A percentile compares a stretch with the other conserved stretches of the same genome.
Evolutionary conservation across 192 early-diverging fungal genomes (phyloP).

Genomic region (Phlyctochytrium planicorne): DNA sequence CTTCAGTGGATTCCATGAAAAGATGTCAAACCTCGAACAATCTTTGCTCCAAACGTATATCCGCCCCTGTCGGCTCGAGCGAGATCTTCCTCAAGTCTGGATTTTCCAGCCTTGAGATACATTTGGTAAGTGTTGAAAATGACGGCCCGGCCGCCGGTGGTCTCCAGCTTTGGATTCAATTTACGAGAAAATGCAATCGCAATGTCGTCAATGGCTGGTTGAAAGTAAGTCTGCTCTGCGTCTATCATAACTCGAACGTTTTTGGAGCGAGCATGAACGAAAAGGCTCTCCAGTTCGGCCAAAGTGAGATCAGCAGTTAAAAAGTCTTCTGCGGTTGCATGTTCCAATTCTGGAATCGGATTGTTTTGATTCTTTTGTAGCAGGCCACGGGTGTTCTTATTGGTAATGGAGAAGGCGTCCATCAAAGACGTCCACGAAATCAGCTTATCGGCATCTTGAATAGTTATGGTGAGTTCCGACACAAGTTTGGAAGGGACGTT

Average conservation of each 20-base stretch:
- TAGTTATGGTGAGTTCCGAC: too few relatives aligned
- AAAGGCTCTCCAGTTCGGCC: slow-evolving; percentile 66
- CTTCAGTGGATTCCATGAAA: slow-evolving; percentile 9
- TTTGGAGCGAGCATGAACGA: slow-evolving; percentile 56
- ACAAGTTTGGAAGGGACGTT: slow-evolving; percentile 2
- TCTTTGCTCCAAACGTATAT: slow-evolving; percentile 79
- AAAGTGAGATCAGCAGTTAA: slow-evolving; percentile 70
- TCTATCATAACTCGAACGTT: slow-evolving; percentile 84
- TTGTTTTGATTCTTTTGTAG: too few relatives aligned
- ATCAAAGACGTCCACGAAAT: slow-evolving; percentile 69
- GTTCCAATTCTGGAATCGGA: slow-evolving; percentile 29
- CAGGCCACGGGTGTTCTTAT: slow-evolving; percentile 44
- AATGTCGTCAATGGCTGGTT: slow-evolving; percentile 86
- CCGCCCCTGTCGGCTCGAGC: slow-evolving; percentile 66
- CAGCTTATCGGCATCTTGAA: slow-evolving; percentile 8
- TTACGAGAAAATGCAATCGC: slow-evolving; percentile 66
- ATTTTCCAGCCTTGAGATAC: slow-evolving; percentile 74
- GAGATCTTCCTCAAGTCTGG: slow-evolving; percentile 65
- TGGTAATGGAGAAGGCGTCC: slow-evolving; percentile 64
- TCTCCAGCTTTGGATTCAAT: slow-evolving; percentile 59
- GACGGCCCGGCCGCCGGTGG: slow-evolving; percentile 27
- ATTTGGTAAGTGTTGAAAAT: slow-evolving; percentile 97
- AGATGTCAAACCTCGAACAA: slow-evolving; percentile 64
- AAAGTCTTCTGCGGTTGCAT: slow-evolving; percentile 54
- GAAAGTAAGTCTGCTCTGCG: slow-evolving; percentile 93